Base-by-base conservation (phyloP, 73 alveolate genomes). In the Paraurostyla sp. region DNA sequence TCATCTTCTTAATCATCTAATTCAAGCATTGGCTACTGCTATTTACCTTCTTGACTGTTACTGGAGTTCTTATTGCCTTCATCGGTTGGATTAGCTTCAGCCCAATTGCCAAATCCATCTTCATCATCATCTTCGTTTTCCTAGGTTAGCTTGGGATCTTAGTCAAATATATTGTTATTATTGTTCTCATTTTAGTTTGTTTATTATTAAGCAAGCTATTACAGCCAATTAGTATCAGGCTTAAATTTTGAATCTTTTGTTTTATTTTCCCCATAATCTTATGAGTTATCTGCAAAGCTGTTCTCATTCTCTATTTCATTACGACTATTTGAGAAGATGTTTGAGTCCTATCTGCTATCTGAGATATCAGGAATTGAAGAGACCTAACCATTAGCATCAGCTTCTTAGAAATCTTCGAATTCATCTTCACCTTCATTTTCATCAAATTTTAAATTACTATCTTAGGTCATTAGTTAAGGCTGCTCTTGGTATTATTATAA, bases 31-130 rank as follows among this genome's bases (percentile, higher is more conserved):
- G n/a, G n/a, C n/a, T 69, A 35, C 3, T 69, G 4, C 7, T 38
- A 22, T 69, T 9, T 69, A 11, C 4, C 13, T 29, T 32, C 32
- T 30, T 60, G 3, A 60, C 40, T 69, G 63, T 35, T 7, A 3
- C 7, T 62, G 11, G 9, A 35, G 52, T 9, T 62, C 57, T 35
- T 11, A 62, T 32, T 62, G 11, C 29, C 7, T 15, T 62, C 13
- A 22, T 35, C n/a, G 7, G 11, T 62, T 15, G 11, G 56, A 32
- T 7, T 22, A 30, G 9, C n/a, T 7, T 62, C 15, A 36, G 69
- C 51, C 87, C 87, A 75, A 46, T 75, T 52, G 9, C 87, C 87
- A 75, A 75, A 75, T 2, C 73, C 87, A 7, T 75, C 87, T 9
- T 75, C 87, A 6, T 75, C 87, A 6, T 75, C 87, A 38, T 69